phyloP scores from a whole-genome alignment of 306 rosid genomes.

The Prunus fruticosa region DNA sequence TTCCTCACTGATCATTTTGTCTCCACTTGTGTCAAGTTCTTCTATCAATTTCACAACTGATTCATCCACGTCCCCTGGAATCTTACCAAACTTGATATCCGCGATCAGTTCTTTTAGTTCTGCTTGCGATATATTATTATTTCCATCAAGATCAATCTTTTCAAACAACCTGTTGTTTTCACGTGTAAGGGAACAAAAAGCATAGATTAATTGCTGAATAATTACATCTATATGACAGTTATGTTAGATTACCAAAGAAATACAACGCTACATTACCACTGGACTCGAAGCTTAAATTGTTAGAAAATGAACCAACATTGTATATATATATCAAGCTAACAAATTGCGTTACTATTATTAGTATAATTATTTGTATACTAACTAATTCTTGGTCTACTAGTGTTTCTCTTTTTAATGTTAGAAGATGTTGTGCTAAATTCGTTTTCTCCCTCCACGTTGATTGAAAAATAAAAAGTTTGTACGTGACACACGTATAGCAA shows the following conservation, averaged over 20 bases:
- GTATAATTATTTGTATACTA: not conserved
- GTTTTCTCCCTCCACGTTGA: not conserved
- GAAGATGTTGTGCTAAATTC: not conserved
- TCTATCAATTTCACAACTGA: conserved; percentile 10
- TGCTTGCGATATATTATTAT: conserved; percentile 6
- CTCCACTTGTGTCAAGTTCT: conserved; percentile 22
- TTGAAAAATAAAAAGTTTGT: not conserved
- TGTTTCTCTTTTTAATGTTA: not conserved
- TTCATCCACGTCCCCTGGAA: not conserved
- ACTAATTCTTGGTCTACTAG: too few species aligned
- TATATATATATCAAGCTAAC: not conserved
- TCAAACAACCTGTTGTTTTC: conserved; percentile 16
- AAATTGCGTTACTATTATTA: not conserved
- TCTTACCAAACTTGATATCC: conserved; percentile 12
- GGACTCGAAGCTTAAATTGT: too few species aligned
- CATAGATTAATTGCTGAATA: not conserved
- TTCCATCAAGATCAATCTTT: conserved; percentile 19
- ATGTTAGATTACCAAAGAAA: not conserved
- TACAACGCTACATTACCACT: not conserved
- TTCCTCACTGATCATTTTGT: conserved; percentile 12
- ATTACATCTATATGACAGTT: not conserved
- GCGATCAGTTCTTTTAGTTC: conserved; percentile 12
- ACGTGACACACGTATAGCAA: too few species aligned
- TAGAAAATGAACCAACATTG: not conserved
- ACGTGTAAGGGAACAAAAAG: not conserved